phyloP scores from a whole-genome alignment of 257 asterid species.

The Osmanthus fragrans region DNA sequence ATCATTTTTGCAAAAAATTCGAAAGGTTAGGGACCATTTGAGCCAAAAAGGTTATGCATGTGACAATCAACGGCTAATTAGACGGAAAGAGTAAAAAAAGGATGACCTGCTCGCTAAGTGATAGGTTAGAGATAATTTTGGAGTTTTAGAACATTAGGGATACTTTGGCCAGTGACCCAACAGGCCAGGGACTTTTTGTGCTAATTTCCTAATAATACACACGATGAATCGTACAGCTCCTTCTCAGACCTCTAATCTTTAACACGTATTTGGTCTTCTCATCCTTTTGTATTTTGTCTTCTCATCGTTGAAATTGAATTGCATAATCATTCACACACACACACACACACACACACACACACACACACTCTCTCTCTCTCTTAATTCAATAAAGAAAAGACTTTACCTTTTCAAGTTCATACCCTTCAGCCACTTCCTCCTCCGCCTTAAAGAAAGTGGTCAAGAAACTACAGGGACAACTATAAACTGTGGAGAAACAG shows the following conservation, averaged over 20 bases:
- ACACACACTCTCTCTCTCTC: conserved; percentile 23
- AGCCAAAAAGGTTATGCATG: too few species aligned
- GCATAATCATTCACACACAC: neutral
- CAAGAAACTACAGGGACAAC: neutral
- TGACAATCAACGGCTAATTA: too few species aligned
- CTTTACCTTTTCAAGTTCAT: neutral
- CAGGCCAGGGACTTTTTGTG: too few species aligned
- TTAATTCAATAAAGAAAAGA: conserved; percentile 15
- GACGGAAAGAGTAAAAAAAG: too few species aligned
- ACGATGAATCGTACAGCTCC: neutral
- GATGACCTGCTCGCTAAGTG: too few species aligned
- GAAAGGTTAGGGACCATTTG: too few species aligned
- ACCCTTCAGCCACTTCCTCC: neutral
- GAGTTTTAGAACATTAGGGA: too few species aligned
- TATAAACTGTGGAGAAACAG: conserved; percentile 6
- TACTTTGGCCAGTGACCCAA: too few species aligned
- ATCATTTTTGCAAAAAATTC: too few species aligned
- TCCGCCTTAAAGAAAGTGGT: neutral
- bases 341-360: neutral
- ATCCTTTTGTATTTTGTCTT: neutral
- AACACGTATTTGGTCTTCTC: neutral
- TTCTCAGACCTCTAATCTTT: neutral
- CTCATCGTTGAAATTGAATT: neutral
- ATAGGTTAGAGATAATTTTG: too few species aligned
- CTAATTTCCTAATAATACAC: too few species aligned